These are phyloP conservation scores for Hypocrella siamensis DNA, from an alignment of 2,329 filamentous ascomycete species.

Conservation along the genomic window DNA sequence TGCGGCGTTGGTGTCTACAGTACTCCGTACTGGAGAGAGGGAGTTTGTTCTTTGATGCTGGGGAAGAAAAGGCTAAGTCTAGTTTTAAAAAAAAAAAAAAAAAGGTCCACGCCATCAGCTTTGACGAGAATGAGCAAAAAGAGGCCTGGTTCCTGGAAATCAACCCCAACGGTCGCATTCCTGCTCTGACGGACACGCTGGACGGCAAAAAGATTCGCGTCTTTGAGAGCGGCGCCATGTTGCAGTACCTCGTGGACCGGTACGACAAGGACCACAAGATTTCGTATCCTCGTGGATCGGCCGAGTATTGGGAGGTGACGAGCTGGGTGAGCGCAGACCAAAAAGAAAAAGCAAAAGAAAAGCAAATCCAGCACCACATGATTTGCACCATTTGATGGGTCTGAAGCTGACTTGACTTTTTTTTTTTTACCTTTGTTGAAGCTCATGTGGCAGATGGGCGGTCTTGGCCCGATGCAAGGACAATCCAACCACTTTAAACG, in stretches of 20 bases:
- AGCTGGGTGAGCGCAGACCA: conserved; percentile 46
- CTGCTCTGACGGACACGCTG: conserved; percentile 69
- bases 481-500: conserved; percentile 74
- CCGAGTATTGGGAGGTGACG: conserved; percentile 65
- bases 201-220: conserved; percentile 60
- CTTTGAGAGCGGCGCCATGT: conserved; percentile 72
- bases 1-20: conserved; percentile 2
- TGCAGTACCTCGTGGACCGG: conserved; percentile 68
- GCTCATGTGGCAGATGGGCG: conserved; percentile 63
- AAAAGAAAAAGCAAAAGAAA: no score
- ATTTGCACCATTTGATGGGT: conserved; percentile 10
- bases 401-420: not conserved
- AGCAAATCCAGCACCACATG: conserved; percentile 13
- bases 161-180: conserved; percentile 87
- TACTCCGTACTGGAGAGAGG: not conserved
- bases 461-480: conserved; percentile 65
- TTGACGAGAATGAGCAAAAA: conserved; percentile 65
- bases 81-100: conserved; percentile 11
- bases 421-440: conserved; percentile 7
- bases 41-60: no score
- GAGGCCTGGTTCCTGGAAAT: conserved; percentile 78
- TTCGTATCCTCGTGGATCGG: conserved; percentile 55
- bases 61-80: no score
- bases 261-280: conserved; percentile 76
- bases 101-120: conserved; percentile 51